Conservation (phyloP, 73 alveolate genomes). For the Tetrahymena borealis region DNA sequence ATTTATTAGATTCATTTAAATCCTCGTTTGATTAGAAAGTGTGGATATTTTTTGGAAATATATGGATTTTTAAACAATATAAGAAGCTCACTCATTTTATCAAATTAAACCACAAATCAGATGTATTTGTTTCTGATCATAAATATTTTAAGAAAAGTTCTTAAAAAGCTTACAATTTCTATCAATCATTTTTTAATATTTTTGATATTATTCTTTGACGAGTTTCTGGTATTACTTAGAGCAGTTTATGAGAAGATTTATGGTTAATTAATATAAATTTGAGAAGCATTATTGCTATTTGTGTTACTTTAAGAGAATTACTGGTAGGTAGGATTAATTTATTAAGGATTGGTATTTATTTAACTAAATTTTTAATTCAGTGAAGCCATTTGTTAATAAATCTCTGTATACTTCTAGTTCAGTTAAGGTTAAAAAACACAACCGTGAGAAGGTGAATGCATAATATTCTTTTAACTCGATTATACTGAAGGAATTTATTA, state of each 20-base stretch:
- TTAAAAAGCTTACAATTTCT: no score
- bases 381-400: not conserved
- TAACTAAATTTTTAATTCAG: not conserved
- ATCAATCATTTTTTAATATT: not conserved
- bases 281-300: not conserved
- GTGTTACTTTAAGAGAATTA: not conserved
- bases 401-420: not conserved
- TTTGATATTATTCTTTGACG: not conserved
- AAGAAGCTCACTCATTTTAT: no score
- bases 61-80: no score
- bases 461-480: not conserved
- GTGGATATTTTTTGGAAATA: no score
- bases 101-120: no score
- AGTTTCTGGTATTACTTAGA: no score
- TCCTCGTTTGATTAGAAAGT: no score
- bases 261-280: not conserved
- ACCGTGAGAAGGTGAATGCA: not conserved
- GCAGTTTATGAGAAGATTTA: not conserved
- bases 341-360: not conserved
- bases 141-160: no score
- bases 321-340: not conserved
- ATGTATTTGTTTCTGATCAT: no score
- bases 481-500: not conserved
- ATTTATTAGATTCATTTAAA: no score
- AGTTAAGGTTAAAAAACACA: not conserved